phyloP scores from a whole-genome alignment of 2,329 filamentous ascomycete genomes.

The Aspergillus fructus region DNA sequence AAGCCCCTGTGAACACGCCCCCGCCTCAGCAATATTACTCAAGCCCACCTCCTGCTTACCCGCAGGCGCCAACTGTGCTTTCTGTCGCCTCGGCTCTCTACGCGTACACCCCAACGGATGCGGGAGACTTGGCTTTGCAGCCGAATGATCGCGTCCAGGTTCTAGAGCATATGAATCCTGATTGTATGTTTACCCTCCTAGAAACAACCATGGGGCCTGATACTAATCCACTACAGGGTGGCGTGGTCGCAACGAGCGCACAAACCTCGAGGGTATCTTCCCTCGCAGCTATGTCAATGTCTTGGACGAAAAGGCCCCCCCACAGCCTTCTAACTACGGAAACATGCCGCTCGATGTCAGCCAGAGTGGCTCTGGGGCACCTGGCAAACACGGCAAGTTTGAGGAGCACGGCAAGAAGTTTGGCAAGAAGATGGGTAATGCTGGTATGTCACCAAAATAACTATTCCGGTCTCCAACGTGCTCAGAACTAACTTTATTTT shows the following conservation, averaged over 20 bases:
- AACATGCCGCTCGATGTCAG: constrained; percentile 76
- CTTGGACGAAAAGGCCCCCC: constrained; percentile 61
- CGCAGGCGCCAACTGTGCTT: constrained; percentile 55
- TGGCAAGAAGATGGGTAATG: constrained; percentile 87
- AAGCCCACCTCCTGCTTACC: constrained; percentile 54
- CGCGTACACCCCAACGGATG: constrained; percentile 75
- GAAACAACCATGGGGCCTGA: background rate
- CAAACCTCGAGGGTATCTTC: constrained; percentile 87
- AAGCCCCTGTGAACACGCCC: constrained; percentile 26
- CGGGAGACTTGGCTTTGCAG: constrained; percentile 77
- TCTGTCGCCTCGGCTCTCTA: constrained; percentile 79
- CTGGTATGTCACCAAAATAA: constrained; percentile 40
- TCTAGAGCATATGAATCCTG: constrained; percentile 89
- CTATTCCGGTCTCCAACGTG: background rate
- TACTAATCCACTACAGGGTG: constrained; percentile 46
- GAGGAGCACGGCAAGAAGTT: constrained; percentile 86
- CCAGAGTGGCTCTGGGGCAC: constrained; percentile 49
- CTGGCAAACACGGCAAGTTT: constrained; percentile 59
- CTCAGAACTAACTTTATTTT: constrained; percentile 20
- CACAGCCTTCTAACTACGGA: constrained; percentile 44
- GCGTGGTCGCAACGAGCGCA: constrained; percentile 85
- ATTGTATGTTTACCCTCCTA: constrained; percentile 57
- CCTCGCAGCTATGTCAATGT: constrained; percentile 82
- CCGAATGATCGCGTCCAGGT: constrained; percentile 79
- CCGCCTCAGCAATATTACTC: constrained; percentile 41